These are phyloP conservation scores for Drechslerella coelobrocha DNA, from an alignment of 2,329 filamentous ascomycete genomes.

Conservation along the genomic window DNA sequence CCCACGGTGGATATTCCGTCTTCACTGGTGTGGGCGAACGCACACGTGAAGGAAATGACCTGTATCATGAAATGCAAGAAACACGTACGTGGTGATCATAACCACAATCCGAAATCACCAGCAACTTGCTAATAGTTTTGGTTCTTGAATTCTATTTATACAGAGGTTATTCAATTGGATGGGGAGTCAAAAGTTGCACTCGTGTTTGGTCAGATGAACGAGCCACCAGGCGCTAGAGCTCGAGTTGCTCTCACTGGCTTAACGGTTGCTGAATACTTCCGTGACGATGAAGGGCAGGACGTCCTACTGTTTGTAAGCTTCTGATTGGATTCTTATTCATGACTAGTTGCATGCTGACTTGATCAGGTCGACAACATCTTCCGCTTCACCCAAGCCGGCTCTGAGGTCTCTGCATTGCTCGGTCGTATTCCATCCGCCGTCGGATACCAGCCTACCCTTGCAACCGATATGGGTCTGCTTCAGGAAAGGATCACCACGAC, in stretches of 20 bases:
- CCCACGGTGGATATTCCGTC: slow-evolving; percentile 99
- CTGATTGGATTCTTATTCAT: slow-evolving; percentile 4
- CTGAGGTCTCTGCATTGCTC: slow-evolving; percentile 97
- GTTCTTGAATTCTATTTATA: slow-evolving; percentile 2
- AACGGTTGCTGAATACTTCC: slow-evolving; percentile 83
- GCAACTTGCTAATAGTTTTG: background rate
- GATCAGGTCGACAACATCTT: slow-evolving; percentile 99
- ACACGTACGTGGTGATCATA: slow-evolving; percentile 68
- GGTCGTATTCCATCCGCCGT: slow-evolving; percentile 99
- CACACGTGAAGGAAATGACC: slow-evolving; percentile 99
- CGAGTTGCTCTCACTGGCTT: slow-evolving; percentile 97
- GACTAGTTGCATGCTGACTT: slow-evolving; percentile 53
- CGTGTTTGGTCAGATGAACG: slow-evolving; percentile 99
- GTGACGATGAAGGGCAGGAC: slow-evolving; percentile 65
- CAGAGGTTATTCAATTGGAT: slow-evolving; percentile 93
- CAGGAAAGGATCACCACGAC: slow-evolving; percentile 99
- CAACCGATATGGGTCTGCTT: slow-evolving; percentile 99
- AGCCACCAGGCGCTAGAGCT: slow-evolving; percentile 98
- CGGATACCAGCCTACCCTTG: slow-evolving; percentile 99
- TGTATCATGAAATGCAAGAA: slow-evolving; percentile 99
- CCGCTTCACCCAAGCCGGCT: slow-evolving; percentile 99
- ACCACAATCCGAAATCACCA: background rate
- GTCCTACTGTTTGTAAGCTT: slow-evolving; percentile 55
- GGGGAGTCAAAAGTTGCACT: slow-evolving; percentile 99
- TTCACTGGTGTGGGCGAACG: slow-evolving; percentile 99